Evolutionary conservation across 2,329 filamentous ascomycete species (phyloP), one percentile per base, ranked within the genome.

Genomic region (Westerdykella aurantiaca): DNA sequence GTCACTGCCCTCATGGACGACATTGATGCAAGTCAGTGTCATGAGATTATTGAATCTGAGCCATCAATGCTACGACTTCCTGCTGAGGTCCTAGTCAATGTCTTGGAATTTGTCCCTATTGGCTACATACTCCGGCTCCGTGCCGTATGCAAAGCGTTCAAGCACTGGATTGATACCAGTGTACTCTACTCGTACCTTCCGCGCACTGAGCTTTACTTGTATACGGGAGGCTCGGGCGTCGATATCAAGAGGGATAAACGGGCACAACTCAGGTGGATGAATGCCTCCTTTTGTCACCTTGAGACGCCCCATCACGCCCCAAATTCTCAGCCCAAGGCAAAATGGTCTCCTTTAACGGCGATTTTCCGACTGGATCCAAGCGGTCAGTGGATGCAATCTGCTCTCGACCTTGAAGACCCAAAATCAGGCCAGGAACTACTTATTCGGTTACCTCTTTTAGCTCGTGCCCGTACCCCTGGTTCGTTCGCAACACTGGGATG

Each of bases 121-220:
- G 54, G 55, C 9, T 43, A 62, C 40, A 21, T 63, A 1, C 51
- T 65, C 6, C 50, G 55, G 21, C 63, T 57, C 53, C 55, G 63
- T 2, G 37, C 56, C 1, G 55, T 66, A 2, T 66, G 58, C 34
- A 55, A 56, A 10, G 57, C 55, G 9, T 61, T 64, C 38, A 52
- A 56, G 7, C 57, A 66, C 47, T 56, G 51, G 7, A 60, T 66
- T n/a, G 63, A 63, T 33, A 57, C 58, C 1, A 53, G 49, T 2
- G 45, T 63, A 1, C 13, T 60, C 13, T 63, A 55, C 38, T 47
- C 53, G 2, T 53, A 53, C 35, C 29, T 66, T 6, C 51, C 39
- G 9, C 44, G 58, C 13, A 50, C 52, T 0, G 46, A 56, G 34
- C 16, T 66, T 12, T 43, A 61, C 13, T 58, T 57, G 7, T 59